Evolutionary conservation across 176 grass and related monocot genomes (phyloP).

Genomic region (Avena atlantica): DNA sequence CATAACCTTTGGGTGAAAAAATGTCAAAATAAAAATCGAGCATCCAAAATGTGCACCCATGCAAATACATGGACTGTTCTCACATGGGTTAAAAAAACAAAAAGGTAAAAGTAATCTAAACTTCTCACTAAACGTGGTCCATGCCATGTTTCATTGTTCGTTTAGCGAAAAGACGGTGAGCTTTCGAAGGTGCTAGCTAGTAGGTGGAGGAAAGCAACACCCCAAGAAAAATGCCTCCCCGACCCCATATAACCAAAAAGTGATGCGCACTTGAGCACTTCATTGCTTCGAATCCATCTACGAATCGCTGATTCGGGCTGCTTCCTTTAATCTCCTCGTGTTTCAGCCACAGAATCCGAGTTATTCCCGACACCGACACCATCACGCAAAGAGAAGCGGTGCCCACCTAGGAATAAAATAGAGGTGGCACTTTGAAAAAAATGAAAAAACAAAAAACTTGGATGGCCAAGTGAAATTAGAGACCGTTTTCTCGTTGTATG

Average conservation of each 20-base stretch:
- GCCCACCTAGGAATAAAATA: not conserved
- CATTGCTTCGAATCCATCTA: not conserved
- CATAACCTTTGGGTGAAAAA: not conserved
- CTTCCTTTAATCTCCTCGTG: not conserved
- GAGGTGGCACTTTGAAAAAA: not conserved
- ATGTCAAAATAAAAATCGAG: not conserved
- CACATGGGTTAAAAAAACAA: not conserved
- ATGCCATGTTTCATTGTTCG: not conserved
- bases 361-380: conserved; percentile 41
- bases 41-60: not conserved
- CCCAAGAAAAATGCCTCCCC: conserved; percentile 31
- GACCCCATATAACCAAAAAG: conserved; percentile 23
- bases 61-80: not conserved
- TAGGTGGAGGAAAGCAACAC: conserved; percentile 49
- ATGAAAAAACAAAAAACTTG: not conserved
- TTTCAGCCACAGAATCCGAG: conserved; percentile 31
- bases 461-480: conserved; percentile 14
- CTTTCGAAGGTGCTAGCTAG: conserved; percentile 10
- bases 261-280: not conserved
- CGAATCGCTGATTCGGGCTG: not conserved
- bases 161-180: not conserved
- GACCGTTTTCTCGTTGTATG: not conserved
- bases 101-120: not conserved
- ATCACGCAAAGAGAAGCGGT: conserved; percentile 8
- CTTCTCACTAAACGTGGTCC: not conserved